Base-by-base conservation (phyloP, 257 asterid species). In the Parsonsia alboflavescens region DNA sequence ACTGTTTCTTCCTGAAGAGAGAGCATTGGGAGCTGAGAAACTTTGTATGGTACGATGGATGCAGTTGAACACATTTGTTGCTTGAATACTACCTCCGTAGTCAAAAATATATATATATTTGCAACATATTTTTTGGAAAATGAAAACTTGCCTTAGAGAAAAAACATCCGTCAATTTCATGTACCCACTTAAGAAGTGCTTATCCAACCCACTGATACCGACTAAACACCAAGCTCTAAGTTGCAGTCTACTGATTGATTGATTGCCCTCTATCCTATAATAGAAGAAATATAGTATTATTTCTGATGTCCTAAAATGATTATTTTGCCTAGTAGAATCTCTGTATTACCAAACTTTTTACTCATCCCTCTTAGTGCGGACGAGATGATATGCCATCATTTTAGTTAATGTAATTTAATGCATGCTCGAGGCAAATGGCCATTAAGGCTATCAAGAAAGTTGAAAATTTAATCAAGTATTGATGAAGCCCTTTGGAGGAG, bases 181-280 rank as follows among this genome's bases (percentile, higher is more conserved):
- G 68, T 62, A 62, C 69, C 48, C 45, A 16, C 41, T 33, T 16
- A 33, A 63, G 39, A 63, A 54, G 6, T 63, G 45, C 39, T 30
- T 62, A 62, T 62, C 68, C 68, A 62, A 62, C 68, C 44, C 44
- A 13, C 68, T 62, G 69, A 63, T 63, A 26, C 69, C 26, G 69
- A 63, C 46, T 36, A 21, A 33, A 63, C 48, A 63, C 69, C 69
- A 59, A 26, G 41, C 65, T 59, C 65, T 7, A 59, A 26, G n/a
- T 53, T n/a, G 24, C 58, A 11, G 56, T 50, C 5, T 50, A 15
- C 56, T 53, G 19, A 19, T 53, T 61, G 44, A 33, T 33, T 33
- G 39, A 33, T 33, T 33, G 39, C 67, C 19, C 66, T 26, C 41
- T 19, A 57, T 1, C 2, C 2, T 10, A 49, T 10, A 49, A 49